Base-by-base conservation (phyloP, 2,329 filamentous ascomycete genomes). In the Trichoderma polysporum region DNA sequence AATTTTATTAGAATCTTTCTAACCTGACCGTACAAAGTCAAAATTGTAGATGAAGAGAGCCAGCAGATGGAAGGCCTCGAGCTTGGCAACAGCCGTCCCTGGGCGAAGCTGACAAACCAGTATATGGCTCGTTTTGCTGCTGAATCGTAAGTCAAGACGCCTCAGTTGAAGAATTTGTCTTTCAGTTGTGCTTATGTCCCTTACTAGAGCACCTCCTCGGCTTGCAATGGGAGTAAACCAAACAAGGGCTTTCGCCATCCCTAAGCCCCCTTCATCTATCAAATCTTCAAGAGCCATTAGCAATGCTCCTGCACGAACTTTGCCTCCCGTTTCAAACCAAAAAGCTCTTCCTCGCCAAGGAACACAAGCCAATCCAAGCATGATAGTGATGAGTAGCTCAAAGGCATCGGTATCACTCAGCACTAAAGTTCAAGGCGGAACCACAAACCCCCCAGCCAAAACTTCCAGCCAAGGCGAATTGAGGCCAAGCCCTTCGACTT, bases 41-140 rank as follows among this genome's bases (percentile, higher is more conserved):
- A 64, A 17, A 69, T 74, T 13, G 25, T 67, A 3, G 73, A 74
- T 22, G 70, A 71, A 22, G 73, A 74, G 27, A 68, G 72, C 2
- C 62, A 68, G 13, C 68, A 73, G 52, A 69, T 73, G 54, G 45
- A 72, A 35, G 73, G 73, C 17, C 69, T 74, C 0, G 50, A 62
- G 8, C 22, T 68, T n/a, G 69, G 63, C 3, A 70, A 72, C 15
- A 60, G 66, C 10, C 69, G 73, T 3, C 73, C 71, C 13, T 74
- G 70, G 69, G 72, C 72, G 1, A 71, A 63, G 17, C 54, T 67
- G 15, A 49, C 70, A 10, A 47, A 63, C 31, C 31, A 50, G 1
- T 71, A 54, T 17, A 66, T 69, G 41, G 35, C 56, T 19, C 31
- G 53, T 22, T 37, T 70, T 69, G 62, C 49, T 1, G 25, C 35